Percentiles rank a stretch among this genome's conserved stretches.
phyloP scores from a whole-genome alignment of 495 filamentous ascomycete genomes.

The Talaromyces trachyspermus region DNA sequence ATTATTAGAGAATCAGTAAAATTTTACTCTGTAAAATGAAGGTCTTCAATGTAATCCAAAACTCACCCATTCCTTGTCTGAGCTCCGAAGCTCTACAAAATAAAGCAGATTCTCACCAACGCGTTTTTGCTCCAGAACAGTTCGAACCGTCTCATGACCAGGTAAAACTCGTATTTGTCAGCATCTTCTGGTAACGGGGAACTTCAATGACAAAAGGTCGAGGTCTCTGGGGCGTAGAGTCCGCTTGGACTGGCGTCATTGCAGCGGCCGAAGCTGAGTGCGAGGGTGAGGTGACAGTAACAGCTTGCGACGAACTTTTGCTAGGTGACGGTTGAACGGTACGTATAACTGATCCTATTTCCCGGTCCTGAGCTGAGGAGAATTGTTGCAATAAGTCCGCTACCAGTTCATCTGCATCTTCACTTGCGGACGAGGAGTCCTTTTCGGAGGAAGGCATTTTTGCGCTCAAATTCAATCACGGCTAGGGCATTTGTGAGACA shows the following conservation, averaged over 20 bases:
- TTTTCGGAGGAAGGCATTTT: constrained; percentile 2
- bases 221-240: neutral
- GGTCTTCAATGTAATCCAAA: neutral
- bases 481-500: no score
- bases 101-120: constrained; percentile 24
- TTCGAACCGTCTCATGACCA: constrained; percentile 35
- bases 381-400: constrained; percentile 16
- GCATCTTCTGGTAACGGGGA: constrained; percentile 24
- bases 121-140: constrained; percentile 30
- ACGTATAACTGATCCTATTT: neutral
- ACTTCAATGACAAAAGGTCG: constrained; percentile 28
- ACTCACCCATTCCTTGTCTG: constrained; percentile 37
- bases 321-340: neutral
- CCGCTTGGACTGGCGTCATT: neutral
- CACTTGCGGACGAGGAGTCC: constrained; percentile 5
- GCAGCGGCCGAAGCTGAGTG: neutral
- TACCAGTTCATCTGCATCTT: constrained; percentile 15
- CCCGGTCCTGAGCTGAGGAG: neutral
- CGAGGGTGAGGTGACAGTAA: neutral
- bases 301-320: neutral
- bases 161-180: constrained; percentile 42
- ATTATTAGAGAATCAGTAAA: constrained; percentile 10
- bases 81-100: constrained; percentile 39
- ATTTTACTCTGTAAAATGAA: no score
- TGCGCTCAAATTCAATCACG: neutral